Evolutionary conservation across 2,329 filamentous ascomycete species (phyloP).

Genomic region (Trichoderma koningii): DNA sequence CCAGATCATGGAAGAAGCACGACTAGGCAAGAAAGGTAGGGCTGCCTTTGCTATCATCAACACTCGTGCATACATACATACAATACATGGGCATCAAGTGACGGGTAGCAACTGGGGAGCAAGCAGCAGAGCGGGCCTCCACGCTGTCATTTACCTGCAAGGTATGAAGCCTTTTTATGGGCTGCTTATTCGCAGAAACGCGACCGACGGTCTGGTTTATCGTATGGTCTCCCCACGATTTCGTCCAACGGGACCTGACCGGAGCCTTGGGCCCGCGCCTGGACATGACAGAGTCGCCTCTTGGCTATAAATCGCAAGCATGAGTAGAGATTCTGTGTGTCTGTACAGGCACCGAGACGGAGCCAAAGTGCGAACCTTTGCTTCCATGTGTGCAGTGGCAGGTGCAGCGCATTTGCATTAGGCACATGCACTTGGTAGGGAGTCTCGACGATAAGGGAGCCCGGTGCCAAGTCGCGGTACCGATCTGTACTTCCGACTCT

Average conservation of each 20-base stretch:
- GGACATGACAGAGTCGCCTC: neutral
- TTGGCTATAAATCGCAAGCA: neutral
- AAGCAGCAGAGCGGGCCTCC: too few species aligned
- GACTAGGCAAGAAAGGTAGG: too few species aligned
- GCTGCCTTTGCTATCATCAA: too few species aligned
- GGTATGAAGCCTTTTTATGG: neutral
- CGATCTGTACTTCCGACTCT: neutral
- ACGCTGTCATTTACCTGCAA: too few species aligned
- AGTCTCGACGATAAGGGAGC: neutral
- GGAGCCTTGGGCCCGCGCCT: neutral
- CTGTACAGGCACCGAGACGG: neutral
- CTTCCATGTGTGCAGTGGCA: neutral
- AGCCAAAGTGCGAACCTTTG: neutral
- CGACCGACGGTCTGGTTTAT: neutral
- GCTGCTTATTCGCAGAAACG: conserved; percentile 10
- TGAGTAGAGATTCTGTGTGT: neutral
- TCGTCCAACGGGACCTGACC: neutral
- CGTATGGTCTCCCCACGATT: neutral
- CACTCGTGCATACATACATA: too few species aligned
- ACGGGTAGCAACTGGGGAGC: too few species aligned
- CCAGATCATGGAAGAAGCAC: neutral
- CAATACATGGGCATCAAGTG: too few species aligned
- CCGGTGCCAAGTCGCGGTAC: neutral
- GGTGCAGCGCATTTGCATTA: conserved; percentile 2
- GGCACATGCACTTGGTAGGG: neutral